phyloP scores from a whole-genome alignment of 225 moss, liverwort and hornwort genomes.

The Takakia lepidozioides region DNA sequence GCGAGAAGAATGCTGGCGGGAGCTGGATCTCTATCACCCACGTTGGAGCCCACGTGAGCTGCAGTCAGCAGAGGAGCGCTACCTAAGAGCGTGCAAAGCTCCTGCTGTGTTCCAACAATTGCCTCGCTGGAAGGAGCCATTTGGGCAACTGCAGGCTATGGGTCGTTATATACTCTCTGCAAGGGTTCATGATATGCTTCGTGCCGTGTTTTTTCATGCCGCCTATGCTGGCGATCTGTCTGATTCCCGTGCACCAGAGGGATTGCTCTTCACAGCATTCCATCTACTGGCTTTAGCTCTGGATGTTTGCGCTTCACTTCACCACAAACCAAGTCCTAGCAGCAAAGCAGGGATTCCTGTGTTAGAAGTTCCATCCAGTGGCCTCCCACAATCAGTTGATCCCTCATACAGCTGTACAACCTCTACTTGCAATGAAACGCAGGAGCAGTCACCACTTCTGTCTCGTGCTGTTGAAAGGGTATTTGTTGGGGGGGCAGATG shows the following conservation, averaged over 20 bases:
- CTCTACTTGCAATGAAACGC: conserved; percentile 14
- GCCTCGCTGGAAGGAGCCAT: conserved; percentile 74
- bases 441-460: conserved; percentile 51
- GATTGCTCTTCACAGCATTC: conserved; percentile 63
- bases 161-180: conserved; percentile 59
- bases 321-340: conserved; percentile 13
- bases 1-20: conserved; percentile 76
- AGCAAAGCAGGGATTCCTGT: conserved; percentile 9
- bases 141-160: conserved; percentile 47
- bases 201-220: conserved; percentile 68
- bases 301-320: conserved; percentile 46
- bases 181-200: conserved; percentile 66
- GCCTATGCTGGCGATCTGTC: conserved; percentile 44
- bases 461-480: conserved; percentile 45
- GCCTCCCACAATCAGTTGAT: conserved; percentile 7
- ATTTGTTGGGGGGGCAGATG: conserved; percentile 29
- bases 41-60: conserved; percentile 87
- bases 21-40: conserved; percentile 92
- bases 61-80: conserved; percentile 82
- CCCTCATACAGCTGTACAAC: conserved; percentile 11
- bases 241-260: conserved; percentile 76
- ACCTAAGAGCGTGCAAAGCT: conserved; percentile 65
- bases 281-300: conserved; percentile 82
- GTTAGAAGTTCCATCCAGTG: conserved; percentile 9
- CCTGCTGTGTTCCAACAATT: conserved; percentile 77